Evolutionary conservation across 1,284 basidiomycete genomes (phyloP).

Genomic region (Naganishia albida): DNA sequence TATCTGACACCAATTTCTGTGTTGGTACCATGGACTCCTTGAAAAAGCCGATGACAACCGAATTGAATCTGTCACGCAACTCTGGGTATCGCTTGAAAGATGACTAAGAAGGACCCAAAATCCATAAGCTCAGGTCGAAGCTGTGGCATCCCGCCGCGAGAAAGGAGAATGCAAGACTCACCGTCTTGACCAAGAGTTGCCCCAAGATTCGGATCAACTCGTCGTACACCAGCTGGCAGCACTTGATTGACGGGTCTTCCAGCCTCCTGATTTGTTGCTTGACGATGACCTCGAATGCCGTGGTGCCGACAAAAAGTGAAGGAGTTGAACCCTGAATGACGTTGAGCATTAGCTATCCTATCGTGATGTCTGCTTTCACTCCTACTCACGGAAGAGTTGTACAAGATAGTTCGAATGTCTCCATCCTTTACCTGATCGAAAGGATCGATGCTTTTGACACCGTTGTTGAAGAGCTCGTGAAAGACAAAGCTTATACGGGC

Average conservation of each 20-base stretch:
- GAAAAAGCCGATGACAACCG: conserved; percentile 94
- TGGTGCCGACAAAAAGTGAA: conserved; percentile 91
- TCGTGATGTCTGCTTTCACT: not conserved
- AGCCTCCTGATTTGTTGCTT: conserved; percentile 97
- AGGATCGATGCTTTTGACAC: conserved; percentile 92
- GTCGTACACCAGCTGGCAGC: conserved; percentile 92
- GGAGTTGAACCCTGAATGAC: conserved; percentile 80
- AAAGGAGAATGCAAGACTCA: conserved; percentile 56
- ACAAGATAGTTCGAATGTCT: conserved; percentile 91
- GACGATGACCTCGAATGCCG: conserved; percentile 95
- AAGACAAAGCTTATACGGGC: conserved; percentile 97
- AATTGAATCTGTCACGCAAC: conserved; percentile 89
- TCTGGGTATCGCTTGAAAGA: conserved; percentile 93
- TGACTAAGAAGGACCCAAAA: conserved; percentile 62
- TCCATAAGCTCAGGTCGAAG: not conserved
- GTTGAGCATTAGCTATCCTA: not conserved
- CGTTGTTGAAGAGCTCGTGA: conserved; percentile 96
- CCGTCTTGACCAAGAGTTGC: conserved; percentile 84
- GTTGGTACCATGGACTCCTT: conserved; percentile 91
- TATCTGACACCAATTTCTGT: conserved; percentile 87
- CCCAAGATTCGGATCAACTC: conserved; percentile 93
- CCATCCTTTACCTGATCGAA: conserved; percentile 98
- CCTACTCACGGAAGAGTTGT: conserved; percentile 84
- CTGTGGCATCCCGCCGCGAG: not conserved
- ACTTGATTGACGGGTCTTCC: conserved; percentile 90